A percentile compares a stretch with the other conserved stretches of the same genome.
These are phyloP conservation scores for Talaromyces sp. DNA, from an alignment of 2,329 filamentous ascomycete genomes.

Conservation along the genomic window DNA sequence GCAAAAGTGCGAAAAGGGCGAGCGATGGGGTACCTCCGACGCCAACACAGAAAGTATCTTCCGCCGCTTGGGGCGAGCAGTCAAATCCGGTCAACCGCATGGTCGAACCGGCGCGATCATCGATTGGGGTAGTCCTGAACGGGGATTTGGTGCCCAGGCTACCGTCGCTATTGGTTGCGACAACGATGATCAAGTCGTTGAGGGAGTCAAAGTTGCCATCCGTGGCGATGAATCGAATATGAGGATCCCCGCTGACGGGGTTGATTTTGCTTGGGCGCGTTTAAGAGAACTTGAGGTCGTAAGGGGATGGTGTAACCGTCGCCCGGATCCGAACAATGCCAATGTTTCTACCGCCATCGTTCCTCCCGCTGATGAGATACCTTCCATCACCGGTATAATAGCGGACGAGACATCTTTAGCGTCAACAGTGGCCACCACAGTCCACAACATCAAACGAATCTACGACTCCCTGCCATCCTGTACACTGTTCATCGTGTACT, in stretches of 20 bases:
- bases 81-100: constrained; percentile 36
- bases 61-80: constrained; percentile 64
- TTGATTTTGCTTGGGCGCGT: constrained; percentile 60
- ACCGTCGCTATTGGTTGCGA: constrained; percentile 52
- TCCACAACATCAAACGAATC: constrained; percentile 48
- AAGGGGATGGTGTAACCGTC: constrained; percentile 55
- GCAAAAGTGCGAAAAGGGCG: constrained; percentile 91
- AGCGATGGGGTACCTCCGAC: constrained; percentile 75
- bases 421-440: constrained; percentile 46
- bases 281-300: constrained; percentile 57
- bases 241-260: constrained; percentile 47
- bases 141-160: constrained; percentile 55
- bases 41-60: constrained; percentile 82
- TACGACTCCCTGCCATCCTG: constrained; percentile 54
- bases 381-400: constrained; percentile 13
- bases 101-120: constrained; percentile 56
- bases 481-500: constrained; percentile 59
- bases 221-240: constrained; percentile 39
- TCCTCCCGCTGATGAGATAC: constrained; percentile 22
- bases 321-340: constrained; percentile 44
- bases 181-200: constrained; percentile 54
- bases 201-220: constrained; percentile 50
- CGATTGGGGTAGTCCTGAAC: constrained; percentile 79
- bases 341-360: constrained; percentile 31
- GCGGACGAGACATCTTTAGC: constrained; percentile 31